Base-by-base conservation (phyloP, 2,329 filamentous ascomycete species). In the Cercospora sojina region DNA sequence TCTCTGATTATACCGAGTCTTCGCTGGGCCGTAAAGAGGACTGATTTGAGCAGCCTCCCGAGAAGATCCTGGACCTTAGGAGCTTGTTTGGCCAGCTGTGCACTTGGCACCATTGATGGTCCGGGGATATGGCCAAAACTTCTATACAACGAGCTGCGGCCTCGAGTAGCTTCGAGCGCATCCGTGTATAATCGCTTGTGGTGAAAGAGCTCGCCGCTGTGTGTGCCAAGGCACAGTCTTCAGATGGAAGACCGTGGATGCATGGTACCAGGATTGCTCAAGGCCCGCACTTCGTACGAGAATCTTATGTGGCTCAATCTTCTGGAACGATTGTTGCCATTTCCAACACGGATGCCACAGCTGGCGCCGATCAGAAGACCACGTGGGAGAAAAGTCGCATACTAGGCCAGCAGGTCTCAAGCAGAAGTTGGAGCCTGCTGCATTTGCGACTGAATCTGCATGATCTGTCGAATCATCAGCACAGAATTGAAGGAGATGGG, bases 361-460 rank as follows among this genome's bases (percentile, higher is more conserved):
- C 8, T n/a, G 25, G 23, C 47, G 20, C 47, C 47, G 3, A n/a
- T 3, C 5, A 27, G 13, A 16, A n/a, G 47, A 13, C 47, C 12
- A 3, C 10, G 3, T 16, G 23, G 20, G 12, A 25, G 5, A 27
- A 53, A n/a, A 27, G 20, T 27, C 20, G 23, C 47, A 9, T 25
- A 2, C 12, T 25, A 16, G 3, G 13, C 8, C 23, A 23, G 13
- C 4, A 49, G 20, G 23, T n/a, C 13, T 61, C 59, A 61, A 51
- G 43, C 59, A 51, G 59, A 61, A 47, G 59, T 43, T 49, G 59
- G 59, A 53, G 59, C 59, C 43, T 80, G 78, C 68, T 80, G 79
- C 64, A 78, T 73, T 63, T 79, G 76, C 13, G 76, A 76, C 67
- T 83, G 81, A 38, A 82, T 74, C 69, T 81, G 80, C 43, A 65